A percentile compares a stretch with the other conserved stretches of the same genome.
Evolutionary conservation across 768 basidiomycete genomes (phyloP).

Genomic region (Coprinopsis sp.): DNA sequence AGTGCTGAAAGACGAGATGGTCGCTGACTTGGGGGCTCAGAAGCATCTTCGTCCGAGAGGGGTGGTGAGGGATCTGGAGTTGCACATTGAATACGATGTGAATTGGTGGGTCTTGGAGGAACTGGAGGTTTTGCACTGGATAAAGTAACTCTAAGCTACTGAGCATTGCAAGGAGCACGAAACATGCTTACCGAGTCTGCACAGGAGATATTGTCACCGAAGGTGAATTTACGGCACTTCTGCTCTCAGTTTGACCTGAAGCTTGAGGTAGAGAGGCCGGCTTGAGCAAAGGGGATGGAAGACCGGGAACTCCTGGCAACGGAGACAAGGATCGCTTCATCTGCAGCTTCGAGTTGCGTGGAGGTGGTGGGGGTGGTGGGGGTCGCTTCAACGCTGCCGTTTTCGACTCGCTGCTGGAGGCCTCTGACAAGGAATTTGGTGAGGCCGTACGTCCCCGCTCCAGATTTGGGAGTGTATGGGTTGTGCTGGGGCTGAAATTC

Average conservation of each 20-base stretch:
- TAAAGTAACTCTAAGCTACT: neutral
- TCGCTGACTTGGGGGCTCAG: constrained; percentile 8
- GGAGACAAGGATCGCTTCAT: constrained; percentile 35
- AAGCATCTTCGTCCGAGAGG: constrained; percentile 6
- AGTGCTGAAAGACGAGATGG: constrained; percentile 3
- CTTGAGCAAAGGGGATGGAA: constrained; percentile 28
- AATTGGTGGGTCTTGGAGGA: constrained; percentile 21
- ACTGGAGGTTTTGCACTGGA: constrained; percentile 14
- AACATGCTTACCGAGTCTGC: neutral
- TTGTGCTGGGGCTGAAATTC: neutral
- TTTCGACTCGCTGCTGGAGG: neutral
- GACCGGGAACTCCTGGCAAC: constrained; percentile 14
- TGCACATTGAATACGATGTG: constrained; percentile 5
- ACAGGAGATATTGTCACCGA: too few species aligned
- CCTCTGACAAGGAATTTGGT: neutral
- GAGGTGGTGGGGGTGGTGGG: constrained; percentile 60
- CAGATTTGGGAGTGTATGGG: constrained; percentile 36
- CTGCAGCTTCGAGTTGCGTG: constrained; percentile 28
- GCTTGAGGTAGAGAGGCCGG: constrained; percentile 4
- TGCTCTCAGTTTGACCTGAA: neutral
- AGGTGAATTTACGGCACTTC: neutral
- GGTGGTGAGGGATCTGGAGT: neutral
- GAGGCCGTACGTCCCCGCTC: neutral
- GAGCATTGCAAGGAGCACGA: neutral
- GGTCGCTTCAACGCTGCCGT: constrained; percentile 34